phyloP scores from a whole-genome alignment of 352 stramenopile genomes.

The Globisporangium radiosum region DNA sequence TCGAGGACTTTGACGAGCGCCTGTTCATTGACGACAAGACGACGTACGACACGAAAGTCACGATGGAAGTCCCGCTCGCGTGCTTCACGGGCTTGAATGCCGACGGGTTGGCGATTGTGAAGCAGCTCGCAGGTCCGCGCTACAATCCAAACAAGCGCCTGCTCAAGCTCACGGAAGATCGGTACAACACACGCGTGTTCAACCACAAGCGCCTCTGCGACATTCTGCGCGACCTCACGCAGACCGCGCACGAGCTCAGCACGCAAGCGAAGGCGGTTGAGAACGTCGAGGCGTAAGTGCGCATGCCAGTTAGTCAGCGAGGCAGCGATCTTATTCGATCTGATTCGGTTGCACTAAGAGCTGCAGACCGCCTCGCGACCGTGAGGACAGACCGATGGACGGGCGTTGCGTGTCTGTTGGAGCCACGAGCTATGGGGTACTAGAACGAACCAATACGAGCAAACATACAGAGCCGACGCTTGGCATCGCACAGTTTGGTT shows the following conservation, averaged over 20 bases:
- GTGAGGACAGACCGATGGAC: too few species aligned
- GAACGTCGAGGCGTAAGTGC: slow-evolving; percentile 15
- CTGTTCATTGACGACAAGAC: slow-evolving; percentile 76
- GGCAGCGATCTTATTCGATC: too few species aligned
- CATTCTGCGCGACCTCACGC: slow-evolving; percentile 69
- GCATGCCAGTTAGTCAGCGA: too few species aligned
- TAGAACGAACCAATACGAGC: too few species aligned
- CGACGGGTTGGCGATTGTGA: slow-evolving; percentile 44
- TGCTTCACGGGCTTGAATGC: slow-evolving; percentile 55
- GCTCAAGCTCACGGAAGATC: slow-evolving; percentile 77
- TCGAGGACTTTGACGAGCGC: slow-evolving; percentile 80
- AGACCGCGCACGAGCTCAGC: slow-evolving; percentile 61
- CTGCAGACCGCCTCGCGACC: too few species aligned
- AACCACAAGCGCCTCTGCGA: slow-evolving; percentile 86
- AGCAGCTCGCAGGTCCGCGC: slow-evolving; percentile 62
- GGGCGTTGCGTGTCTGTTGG: too few species aligned
- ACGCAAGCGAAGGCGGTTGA: slow-evolving; percentile 12
- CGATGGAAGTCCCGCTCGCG: slow-evolving; percentile 67
- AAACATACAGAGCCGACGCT: too few species aligned
- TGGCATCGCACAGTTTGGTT: too few species aligned
- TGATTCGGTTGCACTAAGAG: too few species aligned
- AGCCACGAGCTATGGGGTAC: too few species aligned
- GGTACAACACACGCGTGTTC: slow-evolving; percentile 66
- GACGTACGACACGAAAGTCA: slow-evolving; percentile 76
- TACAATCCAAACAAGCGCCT: slow-evolving; percentile 76